Evolutionary conservation across 179 eudicot species (phyloP).

Genomic region (Camellia oleifera): DNA sequence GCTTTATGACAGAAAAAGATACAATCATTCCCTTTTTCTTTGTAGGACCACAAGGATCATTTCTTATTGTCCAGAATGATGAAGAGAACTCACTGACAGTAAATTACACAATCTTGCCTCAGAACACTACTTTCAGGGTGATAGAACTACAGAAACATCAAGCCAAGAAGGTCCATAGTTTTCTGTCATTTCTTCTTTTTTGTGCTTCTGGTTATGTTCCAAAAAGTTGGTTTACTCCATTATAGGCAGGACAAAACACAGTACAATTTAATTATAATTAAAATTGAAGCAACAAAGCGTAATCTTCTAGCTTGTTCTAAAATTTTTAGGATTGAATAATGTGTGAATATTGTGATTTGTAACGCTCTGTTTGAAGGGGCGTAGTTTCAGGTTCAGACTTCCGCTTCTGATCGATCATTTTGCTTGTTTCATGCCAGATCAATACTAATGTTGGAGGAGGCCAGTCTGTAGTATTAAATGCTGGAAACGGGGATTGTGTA

Average conservation of each 20-base stretch:
- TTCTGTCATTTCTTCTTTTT: not conserved
- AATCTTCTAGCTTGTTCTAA: not conserved
- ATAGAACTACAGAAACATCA: slow-evolving; percentile 35
- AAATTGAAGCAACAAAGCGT: not conserved
- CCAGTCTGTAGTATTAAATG: slow-evolving; percentile 34
- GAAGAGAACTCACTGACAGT: slow-evolving; percentile 40
- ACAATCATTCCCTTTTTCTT: not conserved
- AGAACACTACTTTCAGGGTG: slow-evolving; percentile 18
- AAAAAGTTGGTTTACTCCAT: not conserved
- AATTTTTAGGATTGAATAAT: not conserved
- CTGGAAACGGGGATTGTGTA: slow-evolving; percentile 50
- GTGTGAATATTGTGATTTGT: not conserved
- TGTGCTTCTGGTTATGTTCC: not conserved
- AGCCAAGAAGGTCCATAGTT: slow-evolving; percentile 24
- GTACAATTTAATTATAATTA: not conserved
- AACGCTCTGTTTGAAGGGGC: not conserved
- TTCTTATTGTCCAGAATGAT: slow-evolving; percentile 49
- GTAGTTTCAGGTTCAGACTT: slow-evolving; percentile 9
- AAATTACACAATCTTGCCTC: slow-evolving; percentile 31
- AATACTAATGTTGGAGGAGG: slow-evolving; percentile 24
- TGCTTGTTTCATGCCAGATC: slow-evolving; percentile 31
- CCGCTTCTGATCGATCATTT: not conserved
- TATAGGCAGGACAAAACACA: not conserved
- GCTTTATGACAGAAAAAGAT: not conserved
- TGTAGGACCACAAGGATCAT: slow-evolving; percentile 40